Evolutionary conservation across 2,329 filamentous ascomycete genomes (phyloP), one percentile per base, ranked within the genome.

Genomic region (Geosmithia putterillii): DNA sequence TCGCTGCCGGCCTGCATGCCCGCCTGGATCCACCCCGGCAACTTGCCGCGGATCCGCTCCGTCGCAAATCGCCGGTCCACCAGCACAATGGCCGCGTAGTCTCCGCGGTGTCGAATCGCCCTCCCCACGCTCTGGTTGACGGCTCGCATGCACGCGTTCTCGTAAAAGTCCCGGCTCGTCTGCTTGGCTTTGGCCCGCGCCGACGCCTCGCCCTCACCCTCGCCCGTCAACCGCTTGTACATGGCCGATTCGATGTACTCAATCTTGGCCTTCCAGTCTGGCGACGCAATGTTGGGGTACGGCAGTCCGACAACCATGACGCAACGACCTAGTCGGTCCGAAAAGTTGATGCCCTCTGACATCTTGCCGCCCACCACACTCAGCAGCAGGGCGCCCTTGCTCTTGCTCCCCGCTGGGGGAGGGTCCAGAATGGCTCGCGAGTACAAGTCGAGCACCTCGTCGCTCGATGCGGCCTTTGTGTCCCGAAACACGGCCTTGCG

Each of bases 291-390:
- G 52, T 96, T 98, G 0, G 92, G 88, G 52, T 94, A 98, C 0
- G 92, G 92, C 4, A 98, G 67, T 0, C 92, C 92, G 14, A 96
- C 77, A n/a, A 96, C 83, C 14, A 94, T 69, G 8, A 98, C 88
- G 43, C 86, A 90, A 21, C 92, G 81, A 1, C 92, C 92, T 1
- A 98, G 77, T 3, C 74, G 72, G 63, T 98, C 89, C 1, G 86
- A 90, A 65, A 98, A 98, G 63, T 98, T 98, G 66, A 98, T 98
- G 50, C 92, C 92, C 63, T 98, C 92, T 45, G 86, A 94, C 65
- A 98, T 82, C 51, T 90, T 94, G 14, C 92, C 92, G 44, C 90
- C 90, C 3, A 98, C 83, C 3, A 98, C 89, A 43, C 87, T 89
- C 21, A 98, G 74, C 0, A 98, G 73, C 0, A 96, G 65, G 0